phyloP scores from a whole-genome alignment of 352 stramenopile species.

The Globisporangium emineosum region DNA sequence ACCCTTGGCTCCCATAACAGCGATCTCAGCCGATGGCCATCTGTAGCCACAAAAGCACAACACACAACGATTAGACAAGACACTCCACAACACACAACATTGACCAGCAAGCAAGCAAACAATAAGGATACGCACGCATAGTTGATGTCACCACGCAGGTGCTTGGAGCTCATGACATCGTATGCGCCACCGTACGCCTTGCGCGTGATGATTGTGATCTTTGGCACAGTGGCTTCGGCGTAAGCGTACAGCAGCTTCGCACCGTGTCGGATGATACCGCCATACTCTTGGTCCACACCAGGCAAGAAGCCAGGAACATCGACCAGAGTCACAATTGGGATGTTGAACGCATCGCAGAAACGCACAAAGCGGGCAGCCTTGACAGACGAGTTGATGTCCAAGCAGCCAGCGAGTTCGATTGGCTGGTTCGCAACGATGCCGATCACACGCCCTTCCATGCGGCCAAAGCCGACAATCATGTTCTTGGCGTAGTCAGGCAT shows the following conservation, averaged over 20 bases:
- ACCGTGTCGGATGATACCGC: constrained; percentile 95
- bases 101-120: background rate
- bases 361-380: constrained; percentile 98
- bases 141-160: constrained; percentile 96
- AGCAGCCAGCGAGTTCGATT: constrained; percentile 93
- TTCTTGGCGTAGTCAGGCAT: constrained; percentile 97
- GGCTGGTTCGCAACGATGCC: constrained; percentile 98
- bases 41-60: constrained; percentile 21
- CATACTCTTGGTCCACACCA: constrained; percentile 91
- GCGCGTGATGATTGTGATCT: constrained; percentile 97
- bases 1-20: constrained; percentile 93
- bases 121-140: constrained; percentile 72
- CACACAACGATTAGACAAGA: constrained; percentile 14
- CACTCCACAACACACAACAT: background rate
- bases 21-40: constrained; percentile 77
- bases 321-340: constrained; percentile 97
- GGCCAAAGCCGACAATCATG: constrained; percentile 96
- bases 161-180: constrained; percentile 98
- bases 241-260: constrained; percentile 98
- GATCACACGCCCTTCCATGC: constrained; percentile 95
- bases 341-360: constrained; percentile 98
- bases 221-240: constrained; percentile 97
- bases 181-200: constrained; percentile 99
- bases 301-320: constrained; percentile 98
- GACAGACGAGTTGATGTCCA: constrained; percentile 97